Percentiles rank a stretch among this genome's conserved stretches.
Conservation (phyloP, 108 stramenopile species). For the Fistulifera solaris region DNA sequence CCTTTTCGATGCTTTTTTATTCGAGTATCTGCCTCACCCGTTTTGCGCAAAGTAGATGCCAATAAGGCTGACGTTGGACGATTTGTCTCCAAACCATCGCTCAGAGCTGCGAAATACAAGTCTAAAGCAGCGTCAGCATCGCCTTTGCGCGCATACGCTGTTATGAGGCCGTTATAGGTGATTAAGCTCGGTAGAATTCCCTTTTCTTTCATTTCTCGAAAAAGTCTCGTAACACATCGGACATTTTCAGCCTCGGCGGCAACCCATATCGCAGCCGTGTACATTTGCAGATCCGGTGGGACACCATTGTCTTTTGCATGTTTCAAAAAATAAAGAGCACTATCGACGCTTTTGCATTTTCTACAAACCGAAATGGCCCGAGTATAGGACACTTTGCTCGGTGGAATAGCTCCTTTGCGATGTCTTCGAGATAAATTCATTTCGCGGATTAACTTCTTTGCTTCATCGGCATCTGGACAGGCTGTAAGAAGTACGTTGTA, state of each 20-base stretch:
- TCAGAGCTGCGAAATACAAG: conserved; percentile 41
- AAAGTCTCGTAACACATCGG: conserved; percentile 21
- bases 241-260: conserved; percentile 42
- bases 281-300: conserved; percentile 49
- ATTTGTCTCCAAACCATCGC: conserved; percentile 18
- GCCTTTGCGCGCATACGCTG: conserved; percentile 33
- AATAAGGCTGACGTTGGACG: conserved; percentile 19
- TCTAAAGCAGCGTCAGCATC: conserved; percentile 30
- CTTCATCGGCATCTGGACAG: conserved; percentile 23
- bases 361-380: conserved; percentile 53
- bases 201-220: conserved; percentile 35
- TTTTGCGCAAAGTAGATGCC: neutral
- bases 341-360: conserved; percentile 26
- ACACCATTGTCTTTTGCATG: conserved; percentile 34
- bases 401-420: conserved; percentile 32
- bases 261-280: conserved; percentile 65
- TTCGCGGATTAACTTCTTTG: conserved; percentile 25
- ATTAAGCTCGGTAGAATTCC: conserved; percentile 26
- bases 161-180: conserved; percentile 52
- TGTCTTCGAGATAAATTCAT: conserved; percentile 63
- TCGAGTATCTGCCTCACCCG: neutral
- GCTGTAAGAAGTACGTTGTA: conserved; percentile 44
- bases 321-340: conserved; percentile 27
- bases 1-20: conserved; percentile 3
- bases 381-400: conserved; percentile 43